Base-by-base conservation (phyloP, 805 yeast species). In the Zygoascus tannicola region DNA sequence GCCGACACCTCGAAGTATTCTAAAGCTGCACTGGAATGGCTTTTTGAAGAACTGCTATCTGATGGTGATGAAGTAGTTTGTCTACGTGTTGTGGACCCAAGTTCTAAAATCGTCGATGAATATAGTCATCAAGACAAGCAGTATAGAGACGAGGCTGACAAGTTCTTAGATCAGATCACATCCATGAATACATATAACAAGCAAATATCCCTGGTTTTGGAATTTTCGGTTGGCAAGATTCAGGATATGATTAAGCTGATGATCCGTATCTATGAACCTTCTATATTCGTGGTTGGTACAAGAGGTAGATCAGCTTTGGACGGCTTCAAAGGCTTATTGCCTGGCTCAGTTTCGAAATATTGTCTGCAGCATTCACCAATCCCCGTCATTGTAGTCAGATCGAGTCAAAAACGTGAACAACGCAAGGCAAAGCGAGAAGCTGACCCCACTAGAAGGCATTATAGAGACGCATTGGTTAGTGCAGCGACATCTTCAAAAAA, bases 21-120 rank as follows among this genome's bases (percentile, higher is more conserved):
- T 14, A 59, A 65, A n/a, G 55, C 56, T 10, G 74, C 74, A 4
- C 50, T 72, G 21, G 65, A 59, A 38, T 72, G 76, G 75, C 58
- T 71, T 1, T 48, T 73, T 3, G 69, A 66, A 33, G 68, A 71
- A 45, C 56, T 72, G 44, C 56, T 66, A 15, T 62, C 57, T 20
- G 73, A 72, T 44, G 70, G 71, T 18, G 76, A 72, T 48, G 72
- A 69, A 18, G 51, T 73, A 4, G 68, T 73, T 2, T 66, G 73
- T 32, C 50, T 72, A 16, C 57, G 71, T 23, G 76, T 69, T 4
- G 52, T 72, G 4, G 65, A 70, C 3, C 62, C 63, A 20, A 62
- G 58, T 32, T 49, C 54, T 18, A 48, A 44, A 38, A 44, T 50
- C 16, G 32, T 53, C n/a, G 56, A 49, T 23, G 32, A 49, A 41